Evolutionary conservation across 106 monocot genomes (phyloP).

Genomic region (Apostasia shenzhenica): DNA sequence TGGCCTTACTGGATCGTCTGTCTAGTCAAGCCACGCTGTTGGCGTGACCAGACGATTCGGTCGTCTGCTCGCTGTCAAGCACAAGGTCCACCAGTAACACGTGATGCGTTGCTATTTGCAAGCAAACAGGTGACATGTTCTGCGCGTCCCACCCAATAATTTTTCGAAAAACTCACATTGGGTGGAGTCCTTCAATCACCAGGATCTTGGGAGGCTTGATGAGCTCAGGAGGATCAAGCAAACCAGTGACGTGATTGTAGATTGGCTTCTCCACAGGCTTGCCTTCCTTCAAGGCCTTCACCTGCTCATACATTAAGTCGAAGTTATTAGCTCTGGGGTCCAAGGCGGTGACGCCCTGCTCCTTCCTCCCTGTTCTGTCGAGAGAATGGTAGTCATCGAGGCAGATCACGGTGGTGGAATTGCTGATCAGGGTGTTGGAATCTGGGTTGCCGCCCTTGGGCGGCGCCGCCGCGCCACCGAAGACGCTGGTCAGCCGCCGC

Average conservation of each 20-base stretch:
- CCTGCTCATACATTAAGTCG: conserved; percentile 97
- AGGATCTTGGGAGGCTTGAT: conserved; percentile 95
- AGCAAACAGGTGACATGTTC: too few species aligned
- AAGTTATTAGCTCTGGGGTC: conserved; percentile 92
- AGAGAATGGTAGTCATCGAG: conserved; percentile 91
- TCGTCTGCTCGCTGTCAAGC: too few species aligned
- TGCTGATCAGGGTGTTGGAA: conserved; percentile 93
- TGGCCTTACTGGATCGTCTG: too few species aligned
- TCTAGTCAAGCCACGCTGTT: too few species aligned
- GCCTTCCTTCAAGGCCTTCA: conserved; percentile 86
- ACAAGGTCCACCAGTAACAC: too few species aligned
- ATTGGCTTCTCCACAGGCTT: conserved; percentile 84
- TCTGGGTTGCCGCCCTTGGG: conserved; percentile 95
- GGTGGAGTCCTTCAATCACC: conserved; percentile 94
- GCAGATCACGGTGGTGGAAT: conserved; percentile 93
- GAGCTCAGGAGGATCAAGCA: conserved; percentile 93
- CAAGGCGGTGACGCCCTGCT: conserved; percentile 86
- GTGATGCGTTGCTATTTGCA: too few species aligned
- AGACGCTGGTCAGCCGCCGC: conserved; percentile 90
- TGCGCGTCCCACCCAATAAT: too few species aligned
- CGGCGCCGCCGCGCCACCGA: conserved; percentile 86
- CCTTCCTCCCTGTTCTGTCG: conserved; percentile 89
- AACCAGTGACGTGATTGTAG: conserved; percentile 87
- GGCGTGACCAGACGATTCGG: too few species aligned
- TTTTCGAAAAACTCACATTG: conserved; percentile 47